Evolutionary conservation across 2,329 filamentous ascomycete species (phyloP), one percentile per base, ranked within the genome.

Genomic region (Trichoderma polysporum): DNA sequence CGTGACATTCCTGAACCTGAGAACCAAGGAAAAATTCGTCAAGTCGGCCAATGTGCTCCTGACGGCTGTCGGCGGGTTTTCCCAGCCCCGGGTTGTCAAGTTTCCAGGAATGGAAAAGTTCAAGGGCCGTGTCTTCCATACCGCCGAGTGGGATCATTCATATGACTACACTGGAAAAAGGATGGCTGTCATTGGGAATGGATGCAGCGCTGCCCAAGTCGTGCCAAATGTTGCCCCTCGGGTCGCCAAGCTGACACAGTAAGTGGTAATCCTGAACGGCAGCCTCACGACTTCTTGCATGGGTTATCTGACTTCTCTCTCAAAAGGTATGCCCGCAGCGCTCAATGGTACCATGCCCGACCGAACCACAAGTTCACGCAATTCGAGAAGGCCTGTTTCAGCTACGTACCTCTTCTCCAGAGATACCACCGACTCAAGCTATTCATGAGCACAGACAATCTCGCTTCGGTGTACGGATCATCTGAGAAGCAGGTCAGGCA

Each of bases 121-220:
- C 76, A 75, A 80, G 66, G 86, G 86, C 9, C 71, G 75, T 10
- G 74, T 87, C 4, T 78, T 87, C 41, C 86, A 89, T 71, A 84
- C 84, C 0, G 83, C 86, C 1, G 78, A 80, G 41, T 89, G 85
- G 85, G 80, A 84, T 2, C 73, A 83, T 4, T 78, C 80, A 17
- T 75, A 84, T 10, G 79, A 84, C n/a, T 75, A 85, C 7, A 73
- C 72, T 1, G 81, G 76, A 19, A 84, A 84, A 69, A 75, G 77
- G 13, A 82, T 86, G 27, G 81, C 81, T 7, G 73, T 88, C 15
- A 82, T 88, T 59, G 86, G 85, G 17, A 85, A 77, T 57, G 85
- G 85, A 1, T 84, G 84, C 50, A 84, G 83, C 10, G 85, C 81
- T 1, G 81, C 85, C 7, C 85, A 87, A 71, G 78, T 87, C 5